Percentiles rank a stretch among this genome's conserved stretches.
Conservation (phyloP, 129 eudicot genomes). For the Escallonia herrerae region DNA sequence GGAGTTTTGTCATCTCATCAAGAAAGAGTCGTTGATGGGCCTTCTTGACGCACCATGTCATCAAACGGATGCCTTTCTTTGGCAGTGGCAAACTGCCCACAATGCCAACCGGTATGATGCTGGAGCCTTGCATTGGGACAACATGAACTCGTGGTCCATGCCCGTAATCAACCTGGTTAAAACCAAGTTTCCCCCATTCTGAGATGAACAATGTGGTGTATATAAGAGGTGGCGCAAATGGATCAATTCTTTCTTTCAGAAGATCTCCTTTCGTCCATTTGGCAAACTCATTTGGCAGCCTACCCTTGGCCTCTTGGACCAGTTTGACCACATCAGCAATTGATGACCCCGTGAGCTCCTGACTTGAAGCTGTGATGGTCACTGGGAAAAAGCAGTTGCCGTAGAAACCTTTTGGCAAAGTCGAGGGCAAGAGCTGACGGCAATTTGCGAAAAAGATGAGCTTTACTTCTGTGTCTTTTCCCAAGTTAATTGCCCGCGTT, state of each 20-base stretch:
- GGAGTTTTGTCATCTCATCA: constrained; percentile 4
- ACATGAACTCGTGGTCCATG: constrained; percentile 35
- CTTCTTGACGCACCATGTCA: constrained; percentile 57
- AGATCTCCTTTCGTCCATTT: constrained; percentile 20
- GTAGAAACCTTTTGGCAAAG: constrained; percentile 48
- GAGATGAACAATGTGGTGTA: constrained; percentile 47
- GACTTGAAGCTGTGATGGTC: constrained; percentile 28
- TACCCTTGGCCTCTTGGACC: constrained; percentile 44
- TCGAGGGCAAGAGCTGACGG: constrained; percentile 31
- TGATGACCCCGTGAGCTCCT: constrained; percentile 10
- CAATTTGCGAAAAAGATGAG: constrained; percentile 50
- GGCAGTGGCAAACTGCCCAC: constrained; percentile 32
- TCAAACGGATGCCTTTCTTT: constrained; percentile 33
- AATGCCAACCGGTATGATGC: constrained; percentile 43
- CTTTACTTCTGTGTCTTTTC: constrained; percentile 18
- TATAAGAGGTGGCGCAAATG: constrained; percentile 48
- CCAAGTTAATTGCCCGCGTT: constrained; percentile 26
- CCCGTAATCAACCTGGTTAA: constrained; percentile 54
- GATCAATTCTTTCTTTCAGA: constrained; percentile 19
- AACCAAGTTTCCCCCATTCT: constrained; percentile 57
- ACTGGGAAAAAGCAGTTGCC: constrained; percentile 59
- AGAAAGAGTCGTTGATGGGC: constrained; percentile 34
- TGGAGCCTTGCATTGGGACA: constrained; percentile 54
- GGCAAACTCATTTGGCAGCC: constrained; percentile 23
- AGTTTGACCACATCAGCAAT: constrained; percentile 27